These are phyloP conservation scores for Glycine latifolia DNA, from an alignment of 306 rosid genomes.

Conservation along the genomic window DNA sequence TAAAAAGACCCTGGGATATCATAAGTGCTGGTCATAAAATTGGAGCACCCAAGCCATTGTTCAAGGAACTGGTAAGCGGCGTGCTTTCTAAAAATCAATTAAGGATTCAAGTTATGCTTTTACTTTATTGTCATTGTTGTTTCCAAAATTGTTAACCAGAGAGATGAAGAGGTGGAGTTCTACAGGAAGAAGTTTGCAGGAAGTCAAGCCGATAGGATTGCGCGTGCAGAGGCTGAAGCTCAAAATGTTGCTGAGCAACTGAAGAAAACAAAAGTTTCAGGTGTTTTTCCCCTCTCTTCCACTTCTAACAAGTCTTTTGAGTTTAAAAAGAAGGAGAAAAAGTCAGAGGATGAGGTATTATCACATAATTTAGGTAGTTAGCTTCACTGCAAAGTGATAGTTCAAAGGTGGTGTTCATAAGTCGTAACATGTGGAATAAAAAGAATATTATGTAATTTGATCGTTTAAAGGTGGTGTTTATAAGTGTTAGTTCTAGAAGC, in stretches of 20 bases:
- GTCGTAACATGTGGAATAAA: no score
- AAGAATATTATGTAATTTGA: no score
- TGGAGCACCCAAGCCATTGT: conserved; percentile 86
- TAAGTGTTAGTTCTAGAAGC: no score
- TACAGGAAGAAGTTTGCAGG: conserved; percentile 82
- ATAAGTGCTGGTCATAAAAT: conserved; percentile 82
- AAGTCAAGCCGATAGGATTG: conserved; percentile 92
- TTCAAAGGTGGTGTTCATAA: no score
- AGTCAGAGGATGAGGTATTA: no score
- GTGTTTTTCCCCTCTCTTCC: conserved; percentile 43
- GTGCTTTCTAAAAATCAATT: conserved; percentile 14
- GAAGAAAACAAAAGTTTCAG: conserved; percentile 78
- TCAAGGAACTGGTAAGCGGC: conserved; percentile 84
- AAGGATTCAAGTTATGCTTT: conserved; percentile 16
- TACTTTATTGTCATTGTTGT: conserved; percentile 30
- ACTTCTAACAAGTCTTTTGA: neutral
- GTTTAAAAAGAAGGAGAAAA: no score
- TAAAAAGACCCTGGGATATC: conserved; percentile 80
- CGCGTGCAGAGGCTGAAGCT: conserved; percentile 84
- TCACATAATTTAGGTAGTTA: no score
- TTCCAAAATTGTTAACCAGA: conserved; percentile 56
- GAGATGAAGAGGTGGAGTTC: conserved; percentile 84
- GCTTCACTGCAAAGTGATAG: no score
- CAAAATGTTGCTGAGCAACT: conserved; percentile 75
- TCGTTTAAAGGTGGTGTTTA: no score